Conservation (phyloP, 108 stramenopile genomes). For the Cylindrotheca closterium region DNA sequence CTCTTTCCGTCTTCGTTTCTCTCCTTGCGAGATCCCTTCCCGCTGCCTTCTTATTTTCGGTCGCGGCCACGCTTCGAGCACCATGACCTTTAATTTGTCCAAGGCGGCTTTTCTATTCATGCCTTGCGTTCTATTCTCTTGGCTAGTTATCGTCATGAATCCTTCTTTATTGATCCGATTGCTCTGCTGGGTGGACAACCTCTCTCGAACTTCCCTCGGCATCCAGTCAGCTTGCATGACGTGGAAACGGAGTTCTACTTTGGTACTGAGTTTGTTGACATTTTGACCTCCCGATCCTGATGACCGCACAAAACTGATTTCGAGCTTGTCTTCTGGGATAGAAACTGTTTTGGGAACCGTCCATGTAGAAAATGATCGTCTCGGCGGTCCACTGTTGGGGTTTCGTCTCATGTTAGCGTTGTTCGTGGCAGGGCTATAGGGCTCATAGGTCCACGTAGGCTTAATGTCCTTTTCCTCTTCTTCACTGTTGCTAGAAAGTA, state of each 20-base stretch:
- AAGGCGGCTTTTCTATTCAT: slow-evolving; percentile 80
- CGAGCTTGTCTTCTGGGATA: slow-evolving; percentile 64
- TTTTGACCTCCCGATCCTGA: slow-evolving; percentile 92
- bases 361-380: slow-evolving; percentile 57
- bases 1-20: slow-evolving; percentile 66
- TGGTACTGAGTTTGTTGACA: slow-evolving; percentile 79
- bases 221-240: slow-evolving; percentile 74
- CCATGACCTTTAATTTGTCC: slow-evolving; percentile 66
- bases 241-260: slow-evolving; percentile 86
- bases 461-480: slow-evolving; percentile 10
- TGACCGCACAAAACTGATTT: slow-evolving; percentile 52
- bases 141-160: slow-evolving; percentile 59
- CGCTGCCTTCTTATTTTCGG: slow-evolving; percentile 76
- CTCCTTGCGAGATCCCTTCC: slow-evolving; percentile 52
- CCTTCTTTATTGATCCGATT: slow-evolving; percentile 87
- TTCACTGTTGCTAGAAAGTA: too few relatives aligned
- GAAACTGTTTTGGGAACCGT: slow-evolving; percentile 57
- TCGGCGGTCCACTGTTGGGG: neutral
- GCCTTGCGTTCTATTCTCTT: slow-evolving; percentile 88
- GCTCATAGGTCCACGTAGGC: slow-evolving; percentile 53
- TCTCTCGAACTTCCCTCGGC: slow-evolving; percentile 74
- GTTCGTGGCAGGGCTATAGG: slow-evolving; percentile 28
- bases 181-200: slow-evolving; percentile 67
- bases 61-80: slow-evolving; percentile 63
- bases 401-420: slow-evolving; percentile 12